These are phyloP conservation scores for Oemleria cerasiformis DNA, from an alignment of 306 rosid species.

Conservation along the genomic window DNA sequence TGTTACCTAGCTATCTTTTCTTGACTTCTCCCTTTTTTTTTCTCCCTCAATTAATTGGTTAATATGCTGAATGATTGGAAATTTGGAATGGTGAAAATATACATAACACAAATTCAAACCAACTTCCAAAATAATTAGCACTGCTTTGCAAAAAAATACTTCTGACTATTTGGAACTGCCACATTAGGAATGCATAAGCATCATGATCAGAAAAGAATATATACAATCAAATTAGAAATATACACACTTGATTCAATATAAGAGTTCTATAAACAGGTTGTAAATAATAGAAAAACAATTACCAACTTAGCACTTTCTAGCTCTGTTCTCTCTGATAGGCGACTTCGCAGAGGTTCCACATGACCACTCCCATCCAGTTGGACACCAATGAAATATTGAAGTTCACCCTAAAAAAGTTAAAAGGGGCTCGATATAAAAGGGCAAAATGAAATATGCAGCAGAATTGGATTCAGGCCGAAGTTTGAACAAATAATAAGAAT, in stretches of 20 bases:
- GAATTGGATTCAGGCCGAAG: slow-evolving; percentile 12
- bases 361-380: slow-evolving; percentile 93
- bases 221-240: neutral
- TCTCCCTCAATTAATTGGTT: neutral
- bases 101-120: neutral
- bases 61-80: neutral
- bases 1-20: neutral
- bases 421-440: slow-evolving; percentile 11
- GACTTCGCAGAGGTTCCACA: slow-evolving; percentile 61
- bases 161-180: neutral
- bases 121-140: neutral
- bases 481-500: slow-evolving; percentile 20
- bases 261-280: neutral
- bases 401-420: slow-evolving; percentile 66
- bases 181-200: neutral
- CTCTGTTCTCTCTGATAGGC: slow-evolving; percentile 63
- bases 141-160: neutral
- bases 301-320: slow-evolving; percentile 68
- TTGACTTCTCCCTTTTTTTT: neutral
- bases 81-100: neutral
- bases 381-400: slow-evolving; percentile 95
- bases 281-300: slow-evolving; percentile 18
- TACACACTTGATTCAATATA: neutral
- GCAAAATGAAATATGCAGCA: slow-evolving; percentile 4
- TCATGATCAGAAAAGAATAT: neutral